These are phyloP conservation scores for Isabelozyma gotoi DNA, from an alignment of 805 yeast species.

Conservation along the genomic window DNA sequence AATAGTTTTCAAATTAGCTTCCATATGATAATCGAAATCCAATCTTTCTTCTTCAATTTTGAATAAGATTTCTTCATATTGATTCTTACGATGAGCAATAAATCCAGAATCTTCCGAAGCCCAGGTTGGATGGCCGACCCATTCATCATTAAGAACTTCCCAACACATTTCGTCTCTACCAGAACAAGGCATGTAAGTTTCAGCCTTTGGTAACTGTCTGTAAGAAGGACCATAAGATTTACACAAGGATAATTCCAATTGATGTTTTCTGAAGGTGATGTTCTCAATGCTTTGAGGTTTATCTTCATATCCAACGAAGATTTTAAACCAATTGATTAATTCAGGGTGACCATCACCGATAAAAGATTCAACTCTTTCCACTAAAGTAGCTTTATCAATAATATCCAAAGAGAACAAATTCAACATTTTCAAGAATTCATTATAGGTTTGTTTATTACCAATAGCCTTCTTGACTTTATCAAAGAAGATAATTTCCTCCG, in stretches of 20 bases:
- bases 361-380: constrained; percentile 81
- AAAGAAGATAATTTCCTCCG: constrained; percentile 86
- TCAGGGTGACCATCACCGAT: constrained; percentile 76
- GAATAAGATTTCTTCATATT: constrained; percentile 92
- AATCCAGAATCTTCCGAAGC: constrained; percentile 99
- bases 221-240: constrained; percentile 96
- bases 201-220: constrained; percentile 87
- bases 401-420: constrained; percentile 89
- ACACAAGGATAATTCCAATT: constrained; percentile 83
- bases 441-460: constrained; percentile 85
- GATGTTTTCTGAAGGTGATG: constrained; percentile 85
- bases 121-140: constrained; percentile 99
- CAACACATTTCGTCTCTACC: constrained; percentile 99
- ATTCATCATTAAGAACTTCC: constrained; percentile 97
- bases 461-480: constrained; percentile 88
- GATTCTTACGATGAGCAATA: constrained; percentile 97
- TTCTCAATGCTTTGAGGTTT: constrained; percentile 86
- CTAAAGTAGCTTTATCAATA: constrained; percentile 77
- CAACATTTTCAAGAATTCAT: constrained; percentile 86
- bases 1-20: constrained; percentile 89
- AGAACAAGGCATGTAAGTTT: constrained; percentile 94
- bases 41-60: constrained; percentile 97
- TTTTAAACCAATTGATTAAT: constrained; percentile 85
- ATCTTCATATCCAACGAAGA: constrained; percentile 85
- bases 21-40: constrained; percentile 95